Conservation (phyloP, 805 yeast genomes). For the Lachancea meyersii region DNA sequence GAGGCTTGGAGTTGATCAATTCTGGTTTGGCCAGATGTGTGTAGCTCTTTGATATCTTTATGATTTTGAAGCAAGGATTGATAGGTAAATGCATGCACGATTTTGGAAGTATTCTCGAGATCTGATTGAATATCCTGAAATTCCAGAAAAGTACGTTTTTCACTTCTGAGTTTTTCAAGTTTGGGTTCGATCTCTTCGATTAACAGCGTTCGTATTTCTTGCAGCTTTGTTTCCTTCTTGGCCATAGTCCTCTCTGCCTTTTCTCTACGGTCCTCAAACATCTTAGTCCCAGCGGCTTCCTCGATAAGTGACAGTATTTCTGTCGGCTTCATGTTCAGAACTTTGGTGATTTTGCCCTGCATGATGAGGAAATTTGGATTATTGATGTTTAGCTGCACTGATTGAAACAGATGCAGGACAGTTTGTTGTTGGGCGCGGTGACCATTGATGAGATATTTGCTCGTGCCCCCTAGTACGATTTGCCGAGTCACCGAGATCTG, state of each 20-base stretch:
- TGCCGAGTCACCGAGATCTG: slow-evolving; percentile 90
- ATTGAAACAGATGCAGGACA: slow-evolving; percentile 82
- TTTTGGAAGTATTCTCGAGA: slow-evolving; percentile 63
- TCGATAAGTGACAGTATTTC: slow-evolving; percentile 88
- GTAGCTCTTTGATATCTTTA: slow-evolving; percentile 38
- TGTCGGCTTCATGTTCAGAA: slow-evolving; percentile 88
- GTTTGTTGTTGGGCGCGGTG: slow-evolving; percentile 94
- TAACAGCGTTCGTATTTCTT: slow-evolving; percentile 65
- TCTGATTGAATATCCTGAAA: slow-evolving; percentile 80
- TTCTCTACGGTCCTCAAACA: slow-evolving; percentile 89
- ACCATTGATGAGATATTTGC: slow-evolving; percentile 90
- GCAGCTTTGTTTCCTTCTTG: slow-evolving; percentile 79
- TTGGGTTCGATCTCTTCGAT: slow-evolving; percentile 91
- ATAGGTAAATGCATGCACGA: slow-evolving; percentile 76
- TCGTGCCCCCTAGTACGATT: slow-evolving; percentile 81
- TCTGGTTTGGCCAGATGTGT: slow-evolving; percentile 37
- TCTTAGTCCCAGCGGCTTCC: slow-evolving; percentile 97
- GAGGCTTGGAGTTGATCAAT: slow-evolving; percentile 39
- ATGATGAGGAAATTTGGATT: slow-evolving; percentile 95
- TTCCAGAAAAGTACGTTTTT: slow-evolving; percentile 76
- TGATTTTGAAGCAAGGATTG: slow-evolving; percentile 37
- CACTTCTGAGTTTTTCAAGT: slow-evolving; percentile 69
- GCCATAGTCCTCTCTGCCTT: slow-evolving; percentile 88
- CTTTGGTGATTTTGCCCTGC: slow-evolving; percentile 98
- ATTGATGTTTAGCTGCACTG: slow-evolving; percentile 91